Percentiles rank a stretch among this genome's conserved stretches.
These are phyloP conservation scores for Pseudomicrostroma phylloplanum DNA, from an alignment of 1,284 basidiomycete genomes.

Conservation along the genomic window DNA sequence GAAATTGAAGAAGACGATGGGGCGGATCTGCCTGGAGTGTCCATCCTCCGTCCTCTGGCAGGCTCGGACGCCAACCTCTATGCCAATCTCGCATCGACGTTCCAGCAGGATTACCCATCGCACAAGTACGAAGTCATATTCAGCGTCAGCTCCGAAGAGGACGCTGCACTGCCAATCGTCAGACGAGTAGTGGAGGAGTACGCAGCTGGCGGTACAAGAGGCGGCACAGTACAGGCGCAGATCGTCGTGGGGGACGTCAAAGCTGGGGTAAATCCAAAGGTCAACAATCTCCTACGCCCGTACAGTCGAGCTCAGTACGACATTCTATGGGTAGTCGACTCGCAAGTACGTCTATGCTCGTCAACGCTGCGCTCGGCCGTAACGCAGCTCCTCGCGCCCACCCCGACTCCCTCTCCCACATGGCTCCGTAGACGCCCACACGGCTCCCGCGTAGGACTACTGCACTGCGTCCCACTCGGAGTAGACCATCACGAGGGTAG, in stretches of 20 bases:
- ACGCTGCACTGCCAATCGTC: conserved; percentile 40
- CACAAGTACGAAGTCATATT: conserved; percentile 44
- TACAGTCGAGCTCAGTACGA: conserved; percentile 73
- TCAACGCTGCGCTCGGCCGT: conserved; percentile 64
- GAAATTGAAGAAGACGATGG: conserved; percentile 67
- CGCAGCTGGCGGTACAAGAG: conserved; percentile 34
- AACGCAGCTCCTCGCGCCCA: conserved; percentile 23
- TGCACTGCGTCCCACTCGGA: conserved; percentile 93
- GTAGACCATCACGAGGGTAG: conserved; percentile 55
- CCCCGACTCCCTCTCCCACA: conserved; percentile 34
- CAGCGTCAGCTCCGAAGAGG: conserved; percentile 37
- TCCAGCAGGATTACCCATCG: conserved; percentile 41
- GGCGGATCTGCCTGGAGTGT: conserved; percentile 30
- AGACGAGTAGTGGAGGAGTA: conserved; percentile 33
- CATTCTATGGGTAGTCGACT: conserved; percentile 94
- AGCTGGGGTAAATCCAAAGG: conserved; percentile 90
- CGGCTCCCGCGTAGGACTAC: conserved; percentile 62
- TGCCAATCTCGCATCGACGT: conserved; percentile 42
- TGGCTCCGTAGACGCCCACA: conserved; percentile 21
- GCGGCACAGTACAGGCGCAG: conserved; percentile 22
- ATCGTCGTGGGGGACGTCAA: conserved; percentile 36
- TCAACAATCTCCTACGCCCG: conserved; percentile 86
- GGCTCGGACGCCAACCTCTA: conserved; percentile 46
- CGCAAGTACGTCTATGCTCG: conserved; percentile 73
- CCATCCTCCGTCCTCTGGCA: conserved; percentile 44